Conservation (phyloP, 2,329 filamentous ascomycete genomes). For the Trichoderma atrobrunneum region DNA sequence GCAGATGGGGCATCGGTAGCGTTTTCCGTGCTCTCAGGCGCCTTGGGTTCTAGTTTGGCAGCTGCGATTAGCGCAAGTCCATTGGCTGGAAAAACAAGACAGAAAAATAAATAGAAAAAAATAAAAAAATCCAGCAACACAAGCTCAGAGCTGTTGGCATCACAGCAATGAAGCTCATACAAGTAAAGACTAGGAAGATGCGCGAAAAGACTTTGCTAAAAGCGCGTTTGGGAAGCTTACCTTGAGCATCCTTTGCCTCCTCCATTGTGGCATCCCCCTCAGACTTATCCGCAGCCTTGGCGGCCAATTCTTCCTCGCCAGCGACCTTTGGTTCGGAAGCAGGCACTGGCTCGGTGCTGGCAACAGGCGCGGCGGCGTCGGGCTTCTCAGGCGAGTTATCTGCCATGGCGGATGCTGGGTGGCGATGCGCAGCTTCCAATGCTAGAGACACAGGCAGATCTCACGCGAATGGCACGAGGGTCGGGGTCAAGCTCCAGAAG, state of each 20-base stretch:
- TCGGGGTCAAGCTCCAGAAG: constrained; percentile 17
- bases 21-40: constrained; percentile 31
- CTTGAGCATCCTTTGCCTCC: constrained; percentile 30
- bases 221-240: constrained; percentile 29
- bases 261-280: constrained; percentile 28
- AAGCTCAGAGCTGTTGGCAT: neutral
- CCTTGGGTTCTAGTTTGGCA: constrained; percentile 28
- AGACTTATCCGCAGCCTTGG: constrained; percentile 26
- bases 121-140: neutral
- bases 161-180: neutral
- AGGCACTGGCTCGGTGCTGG: constrained; percentile 32
- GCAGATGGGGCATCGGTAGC: constrained; percentile 31
- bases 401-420: constrained; percentile 35
- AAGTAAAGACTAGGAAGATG: neutral
- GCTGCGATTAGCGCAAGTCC: constrained; percentile 28
- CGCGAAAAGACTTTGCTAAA: constrained; percentile 3
- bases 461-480: constrained; percentile 20
- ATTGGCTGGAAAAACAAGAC: neutral
- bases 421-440: constrained; percentile 25
- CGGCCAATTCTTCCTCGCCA: constrained; percentile 25
- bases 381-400: constrained; percentile 38
- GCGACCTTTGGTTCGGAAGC: constrained; percentile 26
- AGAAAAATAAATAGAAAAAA: neutral
- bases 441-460: constrained; percentile 7
- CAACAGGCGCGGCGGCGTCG: constrained; percentile 34